Percentiles rank a stretch among this genome's conserved stretches.
These are phyloP conservation scores for Aspergillus ochraceoroseus DNA, from an alignment of 2,329 filamentous ascomycete species.

Conservation along the genomic window DNA sequence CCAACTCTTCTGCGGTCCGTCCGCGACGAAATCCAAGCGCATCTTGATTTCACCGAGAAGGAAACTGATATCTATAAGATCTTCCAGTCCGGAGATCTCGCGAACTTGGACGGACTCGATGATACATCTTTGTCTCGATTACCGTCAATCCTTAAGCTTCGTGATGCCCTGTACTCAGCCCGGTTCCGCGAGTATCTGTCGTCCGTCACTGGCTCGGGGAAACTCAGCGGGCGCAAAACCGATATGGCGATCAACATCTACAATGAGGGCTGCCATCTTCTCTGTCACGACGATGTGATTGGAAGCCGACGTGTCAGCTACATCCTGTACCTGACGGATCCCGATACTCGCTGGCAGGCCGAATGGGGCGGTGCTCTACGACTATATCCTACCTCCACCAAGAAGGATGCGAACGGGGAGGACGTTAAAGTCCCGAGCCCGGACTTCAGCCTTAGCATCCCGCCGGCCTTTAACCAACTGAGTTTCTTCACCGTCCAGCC, in stretches of 20 bases:
- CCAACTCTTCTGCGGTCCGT: conserved; percentile 78
- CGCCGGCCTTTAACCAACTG: conserved; percentile 93
- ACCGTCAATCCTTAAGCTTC: conserved; percentile 83
- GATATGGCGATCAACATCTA: conserved; percentile 99
- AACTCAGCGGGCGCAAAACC: conserved; percentile 86
- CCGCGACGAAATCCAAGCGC: conserved; percentile 79
- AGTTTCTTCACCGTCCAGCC: conserved; percentile 98
- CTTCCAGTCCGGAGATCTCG: conserved; percentile 94
- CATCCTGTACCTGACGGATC: conserved; percentile 91
- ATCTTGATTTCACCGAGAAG: conserved; percentile 94
- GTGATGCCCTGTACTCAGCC: conserved; percentile 88
- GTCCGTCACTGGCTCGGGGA: conserved; percentile 76
- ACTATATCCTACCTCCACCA: conserved; percentile 68
- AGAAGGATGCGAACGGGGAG: conserved; percentile 63
- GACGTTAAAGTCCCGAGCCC: conserved; percentile 74
- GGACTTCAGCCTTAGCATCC: conserved; percentile 74
- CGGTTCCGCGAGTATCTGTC: conserved; percentile 86
- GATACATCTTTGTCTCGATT: conserved; percentile 78
- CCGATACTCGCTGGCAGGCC: conserved; percentile 81
- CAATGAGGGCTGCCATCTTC: conserved; percentile 87
- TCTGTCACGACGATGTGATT: conserved; percentile 98
- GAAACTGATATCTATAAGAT: conserved; percentile 99
- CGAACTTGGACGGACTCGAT: conserved; percentile 91
- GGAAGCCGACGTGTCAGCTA: conserved; percentile 95
- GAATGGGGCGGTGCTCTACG: conserved; percentile 91